Base-by-base conservation (phyloP, 208 protist genomes). In the Acanthamoeba triangularis region DNA sequence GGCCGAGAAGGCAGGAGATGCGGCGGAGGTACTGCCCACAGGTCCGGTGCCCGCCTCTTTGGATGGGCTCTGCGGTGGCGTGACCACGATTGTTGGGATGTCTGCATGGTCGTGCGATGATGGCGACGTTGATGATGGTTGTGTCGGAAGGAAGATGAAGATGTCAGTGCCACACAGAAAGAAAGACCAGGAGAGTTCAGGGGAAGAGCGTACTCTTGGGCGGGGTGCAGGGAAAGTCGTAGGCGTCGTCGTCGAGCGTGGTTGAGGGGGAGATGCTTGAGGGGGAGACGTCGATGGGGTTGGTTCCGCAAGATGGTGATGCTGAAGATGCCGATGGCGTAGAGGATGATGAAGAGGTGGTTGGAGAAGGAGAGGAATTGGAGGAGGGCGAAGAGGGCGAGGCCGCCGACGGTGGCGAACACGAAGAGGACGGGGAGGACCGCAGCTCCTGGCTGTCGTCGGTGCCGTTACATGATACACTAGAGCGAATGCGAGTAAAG, bases 361-460 rank as follows among this genome's bases (percentile, higher is more conserved):
- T 13, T 23, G 61, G 52, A 56, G 52, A 56, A 56, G 52, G 18
- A 56, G 18, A 13, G 1, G 18, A 56, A 56, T 2, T 20, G 52
- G 18, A 20, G 18, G 65, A 30, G 28, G 65, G 25, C 7, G 65
- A 74, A 35, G 65, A 74, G 33, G 65, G 65, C 65, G 65, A 74
- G 65, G n/a, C 65, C 25, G 14, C 33, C 13, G 65, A 74, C 11
- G 52, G 52, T 56, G 65, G 65, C 10, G 65, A 56, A 20, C 52
- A 80, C 20, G 69, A 80, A 44, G 35, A 49, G 0, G 69, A 47
- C 11, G 69, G 69, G 11, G 69, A 80, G 0, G 20, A 80, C 1
- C 69, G 69, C 30, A 80, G 69, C n/a, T 80, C 69, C n/a, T 80
- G 69, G 13, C 69, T 80, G 37, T 80, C 69, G 6, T 80, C 61